Conservation (phyloP, 1,284 basidiomycete genomes). For the Ceratobasidium sp. region DNA sequence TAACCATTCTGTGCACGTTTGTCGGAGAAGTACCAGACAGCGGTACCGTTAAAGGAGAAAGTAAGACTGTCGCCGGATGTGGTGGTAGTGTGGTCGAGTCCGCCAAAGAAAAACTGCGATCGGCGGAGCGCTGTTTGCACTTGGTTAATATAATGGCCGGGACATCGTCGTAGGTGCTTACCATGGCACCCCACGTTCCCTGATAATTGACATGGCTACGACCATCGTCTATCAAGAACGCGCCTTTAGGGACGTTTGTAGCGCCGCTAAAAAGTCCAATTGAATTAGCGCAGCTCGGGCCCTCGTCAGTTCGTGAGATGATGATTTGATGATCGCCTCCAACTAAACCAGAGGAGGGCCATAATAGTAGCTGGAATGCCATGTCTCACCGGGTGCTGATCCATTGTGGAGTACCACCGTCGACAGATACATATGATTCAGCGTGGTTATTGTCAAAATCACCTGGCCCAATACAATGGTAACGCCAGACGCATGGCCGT, state of each 20-base stretch:
- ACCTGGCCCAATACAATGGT: too few species aligned
- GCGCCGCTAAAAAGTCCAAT: background rate
- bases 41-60: constrained; percentile 30
- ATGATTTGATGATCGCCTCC: constrained; percentile 14
- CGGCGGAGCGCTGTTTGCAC: background rate
- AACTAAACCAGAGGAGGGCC: background rate
- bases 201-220: constrained; percentile 4
- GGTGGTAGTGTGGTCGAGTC: constrained; percentile 11
- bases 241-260: background rate
- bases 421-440: too few species aligned
- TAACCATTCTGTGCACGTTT: background rate
- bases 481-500: too few species aligned
- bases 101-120: background rate
- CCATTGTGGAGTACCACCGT: too few species aligned
- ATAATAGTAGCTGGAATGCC: background rate
- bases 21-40: constrained; percentile 29
- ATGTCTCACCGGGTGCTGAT: background rate
- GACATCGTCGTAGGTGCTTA: background rate
- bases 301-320: background rate
- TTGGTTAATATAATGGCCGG: too few species aligned
- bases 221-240: constrained; percentile 2
- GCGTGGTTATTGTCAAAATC: too few species aligned
- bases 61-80: constrained; percentile 6
- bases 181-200: background rate
- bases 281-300: too few species aligned